Evolutionary conservation across 495 filamentous ascomycete genomes (phyloP), one percentile per base, ranked within the genome.

Genomic region (Baudoinia panamericana): DNA sequence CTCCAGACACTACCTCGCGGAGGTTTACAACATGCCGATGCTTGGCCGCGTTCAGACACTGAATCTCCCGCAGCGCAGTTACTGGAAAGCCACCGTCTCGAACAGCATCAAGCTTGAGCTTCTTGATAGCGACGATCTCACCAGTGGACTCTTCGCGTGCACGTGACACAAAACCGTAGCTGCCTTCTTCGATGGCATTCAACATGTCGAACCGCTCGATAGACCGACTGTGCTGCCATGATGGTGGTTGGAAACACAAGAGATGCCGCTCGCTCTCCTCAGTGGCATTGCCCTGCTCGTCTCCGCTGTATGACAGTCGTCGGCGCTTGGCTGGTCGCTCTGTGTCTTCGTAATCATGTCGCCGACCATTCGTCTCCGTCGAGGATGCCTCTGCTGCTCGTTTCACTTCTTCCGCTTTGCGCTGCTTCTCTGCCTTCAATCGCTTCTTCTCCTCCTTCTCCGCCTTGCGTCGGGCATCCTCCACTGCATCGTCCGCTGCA

Each of bases 111-210:
- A 95, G 76, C 68, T 97, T 97, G 36, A 96, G 69, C 56, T 85
- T 80, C 69, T 97, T 97, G 50, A 97, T 62, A 27, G 90, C 90
- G 16, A 96, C 87, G 5, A 97, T 69, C 44, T 85, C 76, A 5
- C 85, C 84, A 1, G 90, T 93, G 3, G 67, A 67, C 9, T 69
- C 71, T 56, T 94, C 84, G 45, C 67, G 75, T 6, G 88, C 90
- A 20, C 90, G 66, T 28, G 88, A 87, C 3, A 97, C 90, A 74
- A 77, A 87, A 36, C 90, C 90, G 63, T 96, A 97, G 1, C 84
- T 81, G 37, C 90, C 90, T 60, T 97, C 90, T 57, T 96, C 90
- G 53, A 97, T 97, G 60, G 90, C 81, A 54, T 97, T 97, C 45
- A 97, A 64, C 44, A 77, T 78, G 57, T 93, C 83, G 59, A 86